Evolutionary conservation across 2,329 filamentous ascomycete genomes (phyloP), one percentile per base, ranked within the genome.

Genomic region (Chalaropsis thielavioides): DNA sequence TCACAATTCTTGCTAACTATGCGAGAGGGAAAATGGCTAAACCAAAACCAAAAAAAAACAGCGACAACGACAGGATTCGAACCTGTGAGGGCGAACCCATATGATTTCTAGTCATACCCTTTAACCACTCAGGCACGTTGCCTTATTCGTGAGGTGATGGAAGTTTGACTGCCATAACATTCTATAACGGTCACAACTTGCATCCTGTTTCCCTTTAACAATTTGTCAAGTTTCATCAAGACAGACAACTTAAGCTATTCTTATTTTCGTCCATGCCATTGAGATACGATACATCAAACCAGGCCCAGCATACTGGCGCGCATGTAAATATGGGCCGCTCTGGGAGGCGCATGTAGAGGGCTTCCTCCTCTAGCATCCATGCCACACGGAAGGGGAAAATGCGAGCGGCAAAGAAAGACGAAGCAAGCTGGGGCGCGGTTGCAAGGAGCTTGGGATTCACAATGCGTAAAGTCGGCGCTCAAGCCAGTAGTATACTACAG

Each of bases 81-180:
- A 64, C 54, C 63, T 64, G 40, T 64, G 63, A 41, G 63, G 41
- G 41, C 63, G 63, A 64, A 64, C 27, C 56, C 54, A 64, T 64
- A 54, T 56, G 62, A 64, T 64, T 64, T 64, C 63, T 64, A 64
- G 63, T 64, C 63, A 58, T 24, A 64, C 63, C 63, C 63, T 60
- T 64, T 64, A 60, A 64, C 63, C 54, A 51, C 63, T 64, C 63
- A 60, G 54, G 63, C 63, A 64, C 54, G 56, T 64, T 60, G 63
- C 63, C 63, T 38, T 49, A 19, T 13, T 4, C 6, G 1, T 10
- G 1, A 1, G 4, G 10, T 38, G 35, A 7, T 38, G 35, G 10
- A 38, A 8, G 6, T 5, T 38, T 4, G 1, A 1, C 4, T 40
- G 8, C 35, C 1, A 38, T 10, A 1, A 38, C 1, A 1, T 10